Evolutionary conservation across 1,284 basidiomycete genomes (phyloP).

Genomic region (Porogramme epimiltina): DNA sequence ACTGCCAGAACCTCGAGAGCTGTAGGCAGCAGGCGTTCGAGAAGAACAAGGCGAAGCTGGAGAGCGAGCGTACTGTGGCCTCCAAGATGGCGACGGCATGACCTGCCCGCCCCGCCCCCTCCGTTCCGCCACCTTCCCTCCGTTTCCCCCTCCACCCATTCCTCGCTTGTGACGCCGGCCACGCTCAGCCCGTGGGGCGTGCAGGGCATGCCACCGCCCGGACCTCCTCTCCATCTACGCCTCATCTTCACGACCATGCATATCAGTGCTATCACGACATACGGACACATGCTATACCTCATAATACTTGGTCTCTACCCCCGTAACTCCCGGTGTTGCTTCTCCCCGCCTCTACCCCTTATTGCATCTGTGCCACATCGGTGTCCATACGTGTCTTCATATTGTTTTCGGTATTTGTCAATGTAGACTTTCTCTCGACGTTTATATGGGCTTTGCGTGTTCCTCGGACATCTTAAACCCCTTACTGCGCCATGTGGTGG

Average conservation of each 20-base stretch:
- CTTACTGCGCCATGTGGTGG: too few species aligned
- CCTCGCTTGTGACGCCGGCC: conserved; percentile 4
- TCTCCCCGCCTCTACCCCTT: conserved; percentile 8
- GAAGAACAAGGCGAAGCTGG: conserved; percentile 82
- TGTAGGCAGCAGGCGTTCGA: conserved; percentile 85
- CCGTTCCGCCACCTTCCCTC: conserved; percentile 14
- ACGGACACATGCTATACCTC: conserved; percentile 33
- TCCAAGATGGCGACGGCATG: conserved; percentile 82
- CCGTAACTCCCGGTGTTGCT: conserved; percentile 26
- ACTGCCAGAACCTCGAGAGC: conserved; percentile 76
- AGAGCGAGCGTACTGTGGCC: conserved; percentile 83
- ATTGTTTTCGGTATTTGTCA: conserved; percentile 23
- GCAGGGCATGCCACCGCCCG: conserved; percentile 23
- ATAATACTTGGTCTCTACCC: conserved; percentile 16
- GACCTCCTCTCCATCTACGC: conserved; percentile 18
- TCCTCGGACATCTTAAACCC: conserved; percentile 1
- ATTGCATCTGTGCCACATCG: conserved; percentile 18
- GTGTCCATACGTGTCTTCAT: conserved; percentile 23
- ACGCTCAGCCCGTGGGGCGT: conserved; percentile 5
- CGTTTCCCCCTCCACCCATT: conserved; percentile 3
- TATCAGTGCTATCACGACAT: conserved; percentile 25
- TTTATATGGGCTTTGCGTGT: not conserved
- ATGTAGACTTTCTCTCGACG: conserved; percentile 24
- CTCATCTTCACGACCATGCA: conserved; percentile 23
- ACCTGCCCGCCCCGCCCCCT: conserved; percentile 23